phyloP scores from a whole-genome alignment of 192 early-diverging fungal genomes.

The Podila minutissima region DNA sequence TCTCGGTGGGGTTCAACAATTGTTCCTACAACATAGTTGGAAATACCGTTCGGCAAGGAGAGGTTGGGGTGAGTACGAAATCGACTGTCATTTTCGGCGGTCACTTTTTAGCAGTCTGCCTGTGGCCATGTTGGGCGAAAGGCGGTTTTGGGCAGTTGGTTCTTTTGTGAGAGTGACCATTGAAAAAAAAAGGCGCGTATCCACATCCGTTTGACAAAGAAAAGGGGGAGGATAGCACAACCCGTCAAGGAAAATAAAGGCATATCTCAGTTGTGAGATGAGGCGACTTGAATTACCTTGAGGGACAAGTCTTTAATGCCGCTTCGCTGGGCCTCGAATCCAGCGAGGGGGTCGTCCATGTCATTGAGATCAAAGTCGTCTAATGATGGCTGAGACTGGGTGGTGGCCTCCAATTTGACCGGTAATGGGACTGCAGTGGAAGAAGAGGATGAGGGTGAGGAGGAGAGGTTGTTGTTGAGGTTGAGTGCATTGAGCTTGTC shows the following conservation, averaged over 20 bases:
- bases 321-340: conserved; percentile 50
- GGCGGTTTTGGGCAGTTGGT: neutral
- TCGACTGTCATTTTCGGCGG: conserved; percentile 2
- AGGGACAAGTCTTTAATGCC: conserved; percentile 48
- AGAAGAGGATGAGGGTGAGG: neutral
- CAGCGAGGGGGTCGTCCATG: conserved; percentile 49
- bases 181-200: neutral
- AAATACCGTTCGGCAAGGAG: neutral
- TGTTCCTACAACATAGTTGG: conserved; percentile 48
- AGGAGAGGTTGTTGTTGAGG: neutral
- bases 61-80: neutral
- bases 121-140: neutral
- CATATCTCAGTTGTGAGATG: neutral
- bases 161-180: no score
- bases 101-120: neutral
- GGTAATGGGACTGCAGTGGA: neutral
- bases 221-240: neutral
- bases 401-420: neutral
- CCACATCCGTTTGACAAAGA: neutral
- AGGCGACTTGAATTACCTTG: conserved; percentile 13
- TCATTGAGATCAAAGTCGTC: conserved; percentile 48
- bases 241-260: neutral
- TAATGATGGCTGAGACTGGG: neutral
- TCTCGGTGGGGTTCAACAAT: conserved; percentile 53
- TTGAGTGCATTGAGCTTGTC: conserved; percentile 23